These are phyloP conservation scores for Suillus placidus DNA, from an alignment of 768 basidiomycete genomes.

Conservation along the genomic window DNA sequence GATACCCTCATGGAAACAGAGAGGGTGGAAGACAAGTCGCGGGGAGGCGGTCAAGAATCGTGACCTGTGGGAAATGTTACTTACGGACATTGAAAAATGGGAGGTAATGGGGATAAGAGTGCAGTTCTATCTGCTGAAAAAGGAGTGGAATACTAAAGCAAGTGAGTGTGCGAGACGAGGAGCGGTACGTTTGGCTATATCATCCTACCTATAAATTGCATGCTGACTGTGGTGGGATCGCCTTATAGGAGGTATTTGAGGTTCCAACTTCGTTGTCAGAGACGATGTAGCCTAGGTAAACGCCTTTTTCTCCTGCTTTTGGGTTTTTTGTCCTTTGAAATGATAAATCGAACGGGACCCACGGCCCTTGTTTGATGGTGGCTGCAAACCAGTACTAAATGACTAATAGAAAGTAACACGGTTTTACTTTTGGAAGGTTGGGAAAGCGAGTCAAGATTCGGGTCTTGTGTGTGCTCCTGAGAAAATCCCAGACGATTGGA, in stretches of 20 bases:
- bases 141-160: constrained; percentile 11
- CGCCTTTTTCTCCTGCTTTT: neutral
- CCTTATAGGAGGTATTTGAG: neutral
- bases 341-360: neutral
- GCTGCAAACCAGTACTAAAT: neutral
- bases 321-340: neutral
- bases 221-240: neutral
- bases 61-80: constrained; percentile 16
- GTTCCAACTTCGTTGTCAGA: constrained; percentile 4
- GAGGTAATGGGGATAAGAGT: constrained; percentile 11
- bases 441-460: neutral
- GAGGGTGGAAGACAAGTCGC: constrained; percentile 16
- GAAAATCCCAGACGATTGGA: neutral
- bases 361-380: neutral
- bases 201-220: neutral
- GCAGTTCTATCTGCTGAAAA: constrained; percentile 10
- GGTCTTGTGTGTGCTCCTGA: neutral
- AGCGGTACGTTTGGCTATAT: neutral
- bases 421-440: neutral
- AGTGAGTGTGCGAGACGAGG: constrained; percentile 7
- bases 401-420: constrained; percentile 4
- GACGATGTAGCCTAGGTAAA: neutral
- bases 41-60: constrained; percentile 16
- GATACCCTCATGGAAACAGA: constrained; percentile 25
- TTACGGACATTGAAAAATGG: constrained; percentile 11